Conservation (phyloP, 2,329 filamentous ascomycete species). For the Fusarium globosum region DNA sequence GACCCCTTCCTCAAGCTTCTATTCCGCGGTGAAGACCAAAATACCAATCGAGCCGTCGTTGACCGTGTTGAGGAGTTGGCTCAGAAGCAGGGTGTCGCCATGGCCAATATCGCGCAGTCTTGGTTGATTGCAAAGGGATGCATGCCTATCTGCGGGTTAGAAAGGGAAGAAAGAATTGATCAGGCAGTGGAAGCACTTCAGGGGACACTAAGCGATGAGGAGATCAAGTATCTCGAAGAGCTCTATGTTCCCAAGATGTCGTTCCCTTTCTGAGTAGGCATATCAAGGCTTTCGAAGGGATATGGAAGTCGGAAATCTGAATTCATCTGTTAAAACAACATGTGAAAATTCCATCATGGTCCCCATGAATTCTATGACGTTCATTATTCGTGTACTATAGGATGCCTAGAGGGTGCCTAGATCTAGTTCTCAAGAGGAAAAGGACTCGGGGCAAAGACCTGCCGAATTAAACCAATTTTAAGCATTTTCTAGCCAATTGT, state of each 20-base stretch:
- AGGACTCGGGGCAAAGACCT: neutral
- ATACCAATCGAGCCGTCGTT: neutral
- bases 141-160: neutral
- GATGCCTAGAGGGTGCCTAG: neutral
- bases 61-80: neutral
- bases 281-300: too few relatives aligned
- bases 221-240: neutral
- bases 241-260: neutral
- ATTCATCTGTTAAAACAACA: neutral
- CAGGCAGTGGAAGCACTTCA: neutral
- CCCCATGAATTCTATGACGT: neutral
- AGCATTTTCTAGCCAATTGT: neutral
- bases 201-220: neutral
- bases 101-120: neutral
- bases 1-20: neutral
- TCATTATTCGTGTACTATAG: neutral
- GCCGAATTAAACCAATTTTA: neutral
- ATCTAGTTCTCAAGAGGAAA: neutral
- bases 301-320: neutral
- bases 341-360: fast-evolving
- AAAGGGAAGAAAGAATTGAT: neutral
- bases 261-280: neutral
- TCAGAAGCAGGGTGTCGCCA: neutral
- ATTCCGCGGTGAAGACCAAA: neutral
- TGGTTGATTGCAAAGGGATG: neutral